Percentiles rank a stretch among this genome's conserved stretches.
Evolutionary conservation across 208 protist genomes (phyloP).

Genomic region (Herpetomonas tarakana): DNA sequence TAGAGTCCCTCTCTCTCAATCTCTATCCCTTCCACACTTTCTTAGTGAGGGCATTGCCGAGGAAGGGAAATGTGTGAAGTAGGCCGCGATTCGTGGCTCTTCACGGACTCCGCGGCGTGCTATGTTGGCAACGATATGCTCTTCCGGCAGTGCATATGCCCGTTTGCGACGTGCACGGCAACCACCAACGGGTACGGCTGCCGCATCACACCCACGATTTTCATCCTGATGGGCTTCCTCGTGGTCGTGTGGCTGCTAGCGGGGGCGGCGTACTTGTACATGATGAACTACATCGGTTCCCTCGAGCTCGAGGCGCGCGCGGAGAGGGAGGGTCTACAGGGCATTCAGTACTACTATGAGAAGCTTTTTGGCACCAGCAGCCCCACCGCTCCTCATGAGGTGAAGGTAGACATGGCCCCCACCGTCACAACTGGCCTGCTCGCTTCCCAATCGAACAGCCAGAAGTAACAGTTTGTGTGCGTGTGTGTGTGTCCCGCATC

Average conservation of each 20-base stretch:
- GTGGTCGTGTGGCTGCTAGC: conserved; percentile 61
- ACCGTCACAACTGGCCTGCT: background rate
- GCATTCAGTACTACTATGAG: conserved; percentile 69
- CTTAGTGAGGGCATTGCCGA: no score
- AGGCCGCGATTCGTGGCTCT: conserved; percentile 51
- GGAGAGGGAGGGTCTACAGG: conserved; percentile 21
- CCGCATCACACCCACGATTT: conserved; percentile 52
- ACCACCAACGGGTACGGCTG: conserved; percentile 42
- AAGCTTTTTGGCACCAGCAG: conserved; percentile 59
- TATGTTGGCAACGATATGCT: conserved; percentile 53
- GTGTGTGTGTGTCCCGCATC: no score
- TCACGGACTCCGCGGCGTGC: conserved; percentile 75
- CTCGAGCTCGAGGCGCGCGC: conserved; percentile 34
- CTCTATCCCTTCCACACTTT: background rate
- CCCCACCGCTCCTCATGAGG: background rate
- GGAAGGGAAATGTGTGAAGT: conserved; percentile 68
- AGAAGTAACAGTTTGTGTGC: no score
- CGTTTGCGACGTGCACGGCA: conserved; percentile 54
- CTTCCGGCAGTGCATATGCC: conserved; percentile 74
- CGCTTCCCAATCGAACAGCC: background rate
- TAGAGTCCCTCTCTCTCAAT: no score
- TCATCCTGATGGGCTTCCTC: conserved; percentile 53
- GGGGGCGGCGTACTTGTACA: conserved; percentile 61
- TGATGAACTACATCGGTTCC: conserved; percentile 40
- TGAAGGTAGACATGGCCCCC: background rate